A percentile compares a stretch with the other conserved stretches of the same genome.
Evolutionary conservation across 805 yeast genomes (phyloP).

Genomic region (Metschnikowia cubensis): DNA sequence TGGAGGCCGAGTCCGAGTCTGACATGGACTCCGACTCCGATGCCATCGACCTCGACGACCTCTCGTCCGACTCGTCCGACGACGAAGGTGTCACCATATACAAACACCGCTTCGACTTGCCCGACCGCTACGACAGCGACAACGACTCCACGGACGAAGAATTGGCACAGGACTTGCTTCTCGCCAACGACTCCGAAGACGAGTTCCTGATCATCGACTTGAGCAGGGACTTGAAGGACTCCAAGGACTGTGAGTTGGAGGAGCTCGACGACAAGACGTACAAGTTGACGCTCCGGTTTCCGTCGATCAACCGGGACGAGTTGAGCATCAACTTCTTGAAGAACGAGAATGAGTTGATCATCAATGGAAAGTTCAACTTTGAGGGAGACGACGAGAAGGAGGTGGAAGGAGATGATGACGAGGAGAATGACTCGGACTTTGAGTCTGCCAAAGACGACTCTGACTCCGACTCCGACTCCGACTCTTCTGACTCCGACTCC

Average conservation of each 20-base stretch:
- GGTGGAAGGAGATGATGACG: constrained; percentile 20
- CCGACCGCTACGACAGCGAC: constrained; percentile 29
- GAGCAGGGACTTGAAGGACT: constrained; percentile 38
- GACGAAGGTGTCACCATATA: constrained; percentile 43
- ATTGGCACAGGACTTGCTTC: constrained; percentile 11
- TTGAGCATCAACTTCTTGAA: constrained; percentile 38
- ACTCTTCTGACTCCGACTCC: constrained; percentile 12
- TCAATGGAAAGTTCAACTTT: constrained; percentile 38
- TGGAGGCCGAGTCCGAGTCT: constrained; percentile 16
- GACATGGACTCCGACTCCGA: constrained; percentile 17
- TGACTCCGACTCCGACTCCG: constrained; percentile 12
- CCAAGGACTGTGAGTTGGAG: constrained; percentile 42
- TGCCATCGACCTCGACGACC: background rate
- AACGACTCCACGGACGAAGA: constrained; percentile 39
- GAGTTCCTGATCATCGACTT: constrained; percentile 33
- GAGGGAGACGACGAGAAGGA: constrained; percentile 23
- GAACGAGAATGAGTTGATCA: constrained; percentile 38
- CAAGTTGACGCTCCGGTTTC: constrained; percentile 40
- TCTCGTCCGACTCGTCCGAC: constrained; percentile 27
- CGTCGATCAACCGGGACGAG: constrained; percentile 38
- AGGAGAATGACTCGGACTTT: constrained; percentile 1
- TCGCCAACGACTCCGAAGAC: constrained; percentile 15
- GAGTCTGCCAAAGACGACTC: constrained; percentile 11
- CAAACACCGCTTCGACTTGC: constrained; percentile 38
- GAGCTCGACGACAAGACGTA: constrained; percentile 37